Evolutionary conservation across 2,329 filamentous ascomycete species (phyloP), one percentile per base, ranked within the genome.

Genomic region (Diaporthe batatas): DNA sequence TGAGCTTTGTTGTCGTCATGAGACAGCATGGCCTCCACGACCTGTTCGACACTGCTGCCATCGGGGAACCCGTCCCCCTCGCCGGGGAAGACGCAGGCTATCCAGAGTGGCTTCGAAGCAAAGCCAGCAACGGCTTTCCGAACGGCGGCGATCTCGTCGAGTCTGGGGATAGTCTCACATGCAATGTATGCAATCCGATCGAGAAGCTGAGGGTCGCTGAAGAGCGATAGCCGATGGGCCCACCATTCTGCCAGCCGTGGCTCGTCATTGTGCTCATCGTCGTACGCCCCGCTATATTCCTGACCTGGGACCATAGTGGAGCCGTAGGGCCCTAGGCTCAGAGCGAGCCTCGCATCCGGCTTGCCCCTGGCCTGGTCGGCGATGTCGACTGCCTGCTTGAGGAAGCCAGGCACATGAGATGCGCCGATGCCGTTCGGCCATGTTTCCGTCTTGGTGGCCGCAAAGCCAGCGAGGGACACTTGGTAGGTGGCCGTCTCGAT

Each of bases 401-500:
- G 76, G 70, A 84, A 86, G 5, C 73, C 77, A 14, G 81, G 80
- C 18, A 89, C 83, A 16, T 81, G 80, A 7, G 76, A 73, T 5
- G 78, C 76, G 3, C 79, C 73, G 34, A 90, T 83, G 2, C 88
- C 88, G 5, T 81, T 29, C 0, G 87, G 85, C 58, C 81, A 83
- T 2, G 81, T 75, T 0, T 80, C 23, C 1, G 83, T 85, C 70
- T 74, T 83, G 1, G 90, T 91, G 49, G 81, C 82, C 3, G 80
- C 79, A 75, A 93, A 92, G 0, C 88, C 91, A 14, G 87, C 82
- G 10, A 85, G 79, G 0, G 89, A 91, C 1, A 88, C 83, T 78
- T 93, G 91, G 79, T 93, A 93, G 0, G 91, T 93, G 10, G 91
- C 91, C 12, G 90, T 93, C 59, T 91, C 84, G 25, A 93, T 80